A percentile compares a stretch with the other conserved stretches of the same genome.
These are phyloP conservation scores for Penicillium concentricum DNA, from an alignment of 2,329 filamentous ascomycete species.

Conservation along the genomic window DNA sequence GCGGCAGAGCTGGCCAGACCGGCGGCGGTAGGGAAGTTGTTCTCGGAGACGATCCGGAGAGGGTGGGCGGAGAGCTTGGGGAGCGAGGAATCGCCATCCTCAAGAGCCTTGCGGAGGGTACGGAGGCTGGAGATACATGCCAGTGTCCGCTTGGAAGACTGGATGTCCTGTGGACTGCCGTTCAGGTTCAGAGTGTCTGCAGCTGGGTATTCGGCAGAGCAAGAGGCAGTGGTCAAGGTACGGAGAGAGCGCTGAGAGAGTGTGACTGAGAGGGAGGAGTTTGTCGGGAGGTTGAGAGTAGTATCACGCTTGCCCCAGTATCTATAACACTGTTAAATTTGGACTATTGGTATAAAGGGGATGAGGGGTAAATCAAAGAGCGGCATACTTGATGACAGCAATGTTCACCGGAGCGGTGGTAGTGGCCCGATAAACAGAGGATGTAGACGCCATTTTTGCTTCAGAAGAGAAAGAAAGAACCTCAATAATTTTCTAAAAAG, in stretches of 20 bases:
- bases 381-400: constrained; percentile 83
- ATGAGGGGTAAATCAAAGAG: constrained; percentile 22
- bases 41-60: constrained; percentile 87
- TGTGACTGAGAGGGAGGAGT: constrained; percentile 95
- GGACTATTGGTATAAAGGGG: constrained; percentile 10
- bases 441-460: constrained; percentile 32
- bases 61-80: constrained; percentile 76
- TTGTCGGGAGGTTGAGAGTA: constrained; percentile 93
- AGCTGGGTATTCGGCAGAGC: constrained; percentile 68
- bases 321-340: constrained; percentile 36
- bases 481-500: neutral
- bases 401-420: constrained; percentile 98
- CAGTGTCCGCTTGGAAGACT: constrained; percentile 80
- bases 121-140: constrained; percentile 89
- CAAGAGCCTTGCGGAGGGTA: constrained; percentile 70
- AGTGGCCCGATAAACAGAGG: constrained; percentile 78
- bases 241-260: constrained; percentile 91
- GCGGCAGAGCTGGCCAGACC: constrained; percentile 70
- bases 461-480: neutral
- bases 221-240: constrained; percentile 93
- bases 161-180: constrained; percentile 74
- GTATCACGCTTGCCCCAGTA: constrained; percentile 98
- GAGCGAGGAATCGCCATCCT: constrained; percentile 68
- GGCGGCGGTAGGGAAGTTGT: constrained; percentile 98
- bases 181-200: constrained; percentile 80